A percentile compares a stretch with the other conserved stretches of the same genome.
These are phyloP conservation scores for Centaurea solstitialis DNA, from an alignment of 129 eudicot genomes.

Conservation along the genomic window DNA sequence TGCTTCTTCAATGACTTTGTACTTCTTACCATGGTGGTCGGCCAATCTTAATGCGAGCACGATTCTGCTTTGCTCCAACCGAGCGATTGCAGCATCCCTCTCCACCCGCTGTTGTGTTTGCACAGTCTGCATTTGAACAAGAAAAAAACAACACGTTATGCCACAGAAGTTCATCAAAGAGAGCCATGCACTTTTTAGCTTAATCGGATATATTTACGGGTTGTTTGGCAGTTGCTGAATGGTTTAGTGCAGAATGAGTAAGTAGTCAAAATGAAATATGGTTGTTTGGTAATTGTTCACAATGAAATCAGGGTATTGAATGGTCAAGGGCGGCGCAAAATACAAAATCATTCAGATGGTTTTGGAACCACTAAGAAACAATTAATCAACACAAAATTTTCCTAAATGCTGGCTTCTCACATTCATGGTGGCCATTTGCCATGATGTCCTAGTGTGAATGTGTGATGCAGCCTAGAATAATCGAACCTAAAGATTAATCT, in stretches of 20 bases:
- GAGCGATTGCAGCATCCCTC: constrained; percentile 84
- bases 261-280: too few relatives aligned
- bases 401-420: too few relatives aligned
- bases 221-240: too few relatives aligned
- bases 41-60: constrained; percentile 87
- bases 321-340: too few relatives aligned
- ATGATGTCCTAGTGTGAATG: not conserved
- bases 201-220: too few relatives aligned
- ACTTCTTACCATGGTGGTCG: constrained; percentile 84
- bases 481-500: not conserved
- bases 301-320: too few relatives aligned
- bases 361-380: too few relatives aligned
- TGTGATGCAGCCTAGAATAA: not conserved
- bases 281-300: too few relatives aligned
- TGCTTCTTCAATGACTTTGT: constrained; percentile 89
- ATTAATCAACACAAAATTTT: too few relatives aligned
- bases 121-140: constrained; percentile 51
- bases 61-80: constrained; percentile 84
- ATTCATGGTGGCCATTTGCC: too few relatives aligned
- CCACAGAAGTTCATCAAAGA: not conserved
- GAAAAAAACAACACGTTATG: not conserved
- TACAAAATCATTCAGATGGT: too few relatives aligned
- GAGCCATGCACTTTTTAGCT: not conserved
- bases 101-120: constrained; percentile 85
- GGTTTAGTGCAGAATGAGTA: too few relatives aligned